Evolutionary conservation across 257 asterid genomes (phyloP).

Genomic region (Solanum sejunctum): DNA sequence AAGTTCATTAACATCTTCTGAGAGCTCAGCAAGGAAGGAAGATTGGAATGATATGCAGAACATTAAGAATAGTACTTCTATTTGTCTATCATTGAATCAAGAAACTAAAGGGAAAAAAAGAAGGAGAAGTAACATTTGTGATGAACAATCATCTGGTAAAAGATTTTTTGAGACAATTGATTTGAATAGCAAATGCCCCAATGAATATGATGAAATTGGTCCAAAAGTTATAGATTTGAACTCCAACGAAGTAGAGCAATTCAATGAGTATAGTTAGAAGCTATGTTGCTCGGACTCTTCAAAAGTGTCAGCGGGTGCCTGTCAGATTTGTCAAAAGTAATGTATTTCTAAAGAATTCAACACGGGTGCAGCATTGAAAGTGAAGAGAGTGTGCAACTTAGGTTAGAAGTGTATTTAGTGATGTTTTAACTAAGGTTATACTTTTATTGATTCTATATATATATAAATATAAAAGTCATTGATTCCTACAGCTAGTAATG

Average conservation of each 20-base stretch:
- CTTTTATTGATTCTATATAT: not conserved
- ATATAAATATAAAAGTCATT: not conserved
- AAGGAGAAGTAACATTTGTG: slow-evolving; percentile 5
- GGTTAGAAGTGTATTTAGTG: not conserved
- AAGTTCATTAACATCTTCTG: slow-evolving; percentile 71
- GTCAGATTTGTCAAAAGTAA: no score
- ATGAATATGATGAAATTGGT: slow-evolving; percentile 22
- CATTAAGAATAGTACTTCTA: slow-evolving; percentile 12
- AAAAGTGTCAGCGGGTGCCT: no score
- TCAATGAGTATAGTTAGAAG: slow-evolving; percentile 9
- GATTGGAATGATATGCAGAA: slow-evolving; percentile 6
- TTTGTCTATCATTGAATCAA: slow-evolving; percentile 26
- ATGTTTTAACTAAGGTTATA: not conserved
- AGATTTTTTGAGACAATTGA: slow-evolving; percentile 29
- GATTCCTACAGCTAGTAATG: not conserved
- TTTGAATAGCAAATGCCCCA: slow-evolving; percentile 36
- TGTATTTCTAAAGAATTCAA: no score
- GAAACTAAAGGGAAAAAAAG: slow-evolving; percentile 16
- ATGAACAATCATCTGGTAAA: slow-evolving; percentile 8
- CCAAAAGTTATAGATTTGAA: slow-evolving; percentile 41
- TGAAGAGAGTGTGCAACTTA: no score
- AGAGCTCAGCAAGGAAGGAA: slow-evolving; percentile 40
- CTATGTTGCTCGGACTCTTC: no score
- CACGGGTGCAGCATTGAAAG: no score
- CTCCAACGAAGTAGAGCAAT: slow-evolving; percentile 21